Percentiles rank a stretch among this genome's conserved stretches.
phyloP scores from a whole-genome alignment of 2,329 filamentous ascomycete species.

The Acrodontium crateriforme region DNA sequence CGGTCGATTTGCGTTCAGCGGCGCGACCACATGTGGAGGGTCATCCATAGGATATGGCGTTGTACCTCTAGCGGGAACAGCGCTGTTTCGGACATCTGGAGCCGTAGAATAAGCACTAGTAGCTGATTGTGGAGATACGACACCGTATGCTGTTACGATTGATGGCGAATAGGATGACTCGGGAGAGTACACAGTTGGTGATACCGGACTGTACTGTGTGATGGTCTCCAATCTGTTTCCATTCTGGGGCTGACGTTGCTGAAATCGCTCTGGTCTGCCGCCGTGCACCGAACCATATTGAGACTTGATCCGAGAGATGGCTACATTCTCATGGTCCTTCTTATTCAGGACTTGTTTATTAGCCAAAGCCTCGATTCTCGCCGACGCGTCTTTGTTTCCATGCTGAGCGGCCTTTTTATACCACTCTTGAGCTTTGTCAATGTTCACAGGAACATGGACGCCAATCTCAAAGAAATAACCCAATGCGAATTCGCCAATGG shows the following conservation, averaged over 20 bases:
- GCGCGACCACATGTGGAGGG: conserved; percentile 24
- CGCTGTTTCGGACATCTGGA: neutral
- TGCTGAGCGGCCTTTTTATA: conserved; percentile 80
- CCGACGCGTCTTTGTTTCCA: conserved; percentile 78
- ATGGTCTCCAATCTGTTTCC: conserved; percentile 1
- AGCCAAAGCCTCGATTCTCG: conserved; percentile 69
- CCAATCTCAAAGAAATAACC: conserved; percentile 97
- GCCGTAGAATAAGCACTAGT: neutral
- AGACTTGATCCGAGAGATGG: conserved; percentile 67
- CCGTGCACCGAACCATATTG: conserved; percentile 39
- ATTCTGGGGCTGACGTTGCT: conserved; percentile 18
- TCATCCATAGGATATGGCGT: conserved; percentile 20
- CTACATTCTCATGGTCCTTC: conserved; percentile 83
- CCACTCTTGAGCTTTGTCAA: conserved; percentile 74
- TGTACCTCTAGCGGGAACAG: conserved; percentile 9
- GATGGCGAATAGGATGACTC: too few species aligned
- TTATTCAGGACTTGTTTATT: conserved; percentile 68
- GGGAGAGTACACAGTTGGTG: neutral
- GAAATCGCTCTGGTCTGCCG: conserved; percentile 31
- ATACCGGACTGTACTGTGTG: neutral
- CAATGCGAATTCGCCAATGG: conserved; percentile 90
- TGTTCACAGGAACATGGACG: conserved; percentile 72
- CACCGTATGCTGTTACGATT: too few species aligned
- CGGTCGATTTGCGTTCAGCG: conserved; percentile 1
- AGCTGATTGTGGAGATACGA: too few species aligned